Evolutionary conservation across 352 stramenopile species (phyloP).

Genomic region (Pythium guiyangense): DNA sequence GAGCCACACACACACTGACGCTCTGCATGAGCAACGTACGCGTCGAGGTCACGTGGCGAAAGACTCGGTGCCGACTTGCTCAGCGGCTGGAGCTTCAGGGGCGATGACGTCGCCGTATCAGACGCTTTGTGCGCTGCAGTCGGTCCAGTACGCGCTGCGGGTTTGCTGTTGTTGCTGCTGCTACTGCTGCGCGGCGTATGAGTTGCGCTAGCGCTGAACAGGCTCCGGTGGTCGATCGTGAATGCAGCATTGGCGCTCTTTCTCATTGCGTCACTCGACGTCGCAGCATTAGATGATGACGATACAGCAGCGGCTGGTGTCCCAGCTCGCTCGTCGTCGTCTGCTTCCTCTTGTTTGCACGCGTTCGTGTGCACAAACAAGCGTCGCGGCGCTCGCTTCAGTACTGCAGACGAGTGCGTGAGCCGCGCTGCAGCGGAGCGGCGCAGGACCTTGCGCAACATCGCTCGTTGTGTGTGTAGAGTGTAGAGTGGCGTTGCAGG

Average conservation of each 20-base stretch:
- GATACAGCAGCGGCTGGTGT: no score
- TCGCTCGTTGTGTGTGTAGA: neutral
- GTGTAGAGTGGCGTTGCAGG: no score
- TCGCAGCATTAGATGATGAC: neutral
- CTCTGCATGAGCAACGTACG: slow-evolving; percentile 5
- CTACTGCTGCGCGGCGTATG: neutral
- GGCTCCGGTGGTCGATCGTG: slow-evolving; percentile 5
- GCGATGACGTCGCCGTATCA: neutral
- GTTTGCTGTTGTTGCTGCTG: neutral
- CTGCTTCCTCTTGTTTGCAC: slow-evolving; percentile 10
- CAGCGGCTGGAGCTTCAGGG: slow-evolving; percentile 1
- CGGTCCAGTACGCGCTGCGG: no score
- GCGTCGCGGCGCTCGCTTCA: neutral
- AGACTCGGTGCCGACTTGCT: neutral
- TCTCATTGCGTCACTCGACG: neutral
- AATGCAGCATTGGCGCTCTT: neutral
- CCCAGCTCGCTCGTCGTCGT: slow-evolving; percentile 4
- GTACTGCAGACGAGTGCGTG: neutral
- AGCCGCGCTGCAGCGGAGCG: slow-evolving; percentile 7
- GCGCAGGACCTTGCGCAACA: slow-evolving; percentile 16
- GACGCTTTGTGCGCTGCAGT: neutral
- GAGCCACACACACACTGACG: neutral
- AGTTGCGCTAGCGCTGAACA: slow-evolving; percentile 4
- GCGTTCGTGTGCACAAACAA: slow-evolving; percentile 15
- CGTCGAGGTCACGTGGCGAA: slow-evolving; percentile 10